Evolutionary conservation across 2,329 filamentous ascomycete genomes (phyloP), one percentile per base, ranked within the genome.

Genomic region (Trichocomaceae sp.): DNA sequence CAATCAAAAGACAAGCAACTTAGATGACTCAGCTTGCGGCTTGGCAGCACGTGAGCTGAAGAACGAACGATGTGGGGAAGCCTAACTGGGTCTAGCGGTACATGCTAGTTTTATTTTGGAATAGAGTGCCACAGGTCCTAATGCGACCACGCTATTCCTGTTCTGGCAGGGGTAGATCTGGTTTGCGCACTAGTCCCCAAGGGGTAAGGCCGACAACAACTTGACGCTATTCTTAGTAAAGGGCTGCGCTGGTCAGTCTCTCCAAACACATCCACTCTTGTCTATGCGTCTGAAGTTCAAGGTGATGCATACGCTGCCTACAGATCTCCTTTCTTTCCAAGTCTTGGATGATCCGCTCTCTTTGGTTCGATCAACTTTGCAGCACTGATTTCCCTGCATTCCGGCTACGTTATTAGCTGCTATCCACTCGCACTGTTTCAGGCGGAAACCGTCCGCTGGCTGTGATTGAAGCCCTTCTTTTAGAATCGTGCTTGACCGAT

Each of bases 21-120:
- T 33, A 6, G 47, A 22, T 55, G 47, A 55, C 53, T 55, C 46
- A 55, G 41, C 48, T 20, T 23, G 22, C 13, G 29, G 20, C 47
- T 50, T 41, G 47, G 47, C 47, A 9, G 37, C 23, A 22, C 17
- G 5, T 39, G 20, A 42, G 10, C n/a, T 9, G 17, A 22, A 13
- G 23, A 13, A 37, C 35, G 10, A 4, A 15, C n/a, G 23, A 23
- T 26, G 10, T 23, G 13, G 22, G 29, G 7, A 33, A 12, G 29
- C 29, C n/a, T n/a, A n/a, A n/a, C n/a, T n/a, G n/a, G n/a, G n/a
- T n/a, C n/a, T n/a, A n/a, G n/a, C n/a, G n/a, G n/a, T n/a, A n/a
- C n/a, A n/a, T n/a, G n/a, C n/a, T n/a, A n/a, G n/a, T n/a, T n/a
- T n/a, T n/a, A n/a, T n/a, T n/a, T n/a, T n/a, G n/a, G n/a, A n/a